phyloP scores from a whole-genome alignment of 2,329 filamentous ascomycete genomes.

The Colletotrichum sp. region DNA sequence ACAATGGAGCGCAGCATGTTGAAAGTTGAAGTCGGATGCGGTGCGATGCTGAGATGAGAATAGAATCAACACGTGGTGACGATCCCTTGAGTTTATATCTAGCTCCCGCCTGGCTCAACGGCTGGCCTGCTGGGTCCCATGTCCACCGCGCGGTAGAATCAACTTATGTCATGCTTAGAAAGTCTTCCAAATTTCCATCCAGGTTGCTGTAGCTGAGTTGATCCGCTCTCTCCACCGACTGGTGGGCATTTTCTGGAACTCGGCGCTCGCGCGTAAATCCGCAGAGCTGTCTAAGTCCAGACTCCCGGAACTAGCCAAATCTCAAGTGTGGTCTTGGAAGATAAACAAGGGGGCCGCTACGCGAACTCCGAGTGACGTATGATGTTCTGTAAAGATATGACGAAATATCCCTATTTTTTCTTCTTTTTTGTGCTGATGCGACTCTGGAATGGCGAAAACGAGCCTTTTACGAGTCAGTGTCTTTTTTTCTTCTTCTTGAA shows the following conservation, averaged over 20 bases:
- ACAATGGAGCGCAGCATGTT: background rate
- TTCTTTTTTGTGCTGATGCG: background rate
- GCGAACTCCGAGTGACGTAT: background rate
- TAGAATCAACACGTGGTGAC: background rate
- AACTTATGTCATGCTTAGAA: background rate
- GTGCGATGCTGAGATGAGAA: background rate
- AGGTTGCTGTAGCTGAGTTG: background rate
- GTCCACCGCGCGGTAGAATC: background rate
- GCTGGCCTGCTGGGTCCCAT: background rate
- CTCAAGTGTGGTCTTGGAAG: background rate
- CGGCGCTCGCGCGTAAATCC: background rate
- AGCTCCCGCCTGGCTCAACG: background rate
- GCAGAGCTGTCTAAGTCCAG: background rate
- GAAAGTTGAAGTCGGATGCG: background rate
- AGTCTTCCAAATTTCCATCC: background rate
- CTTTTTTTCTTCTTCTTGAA: background rate
- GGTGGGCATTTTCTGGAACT: background rate
- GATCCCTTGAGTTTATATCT: background rate
- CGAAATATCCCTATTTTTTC: background rate
- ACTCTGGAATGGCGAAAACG: background rate
- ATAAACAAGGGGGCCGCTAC: background rate
- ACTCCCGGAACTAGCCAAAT: background rate
- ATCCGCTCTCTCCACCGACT: background rate
- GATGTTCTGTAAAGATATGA: background rate
- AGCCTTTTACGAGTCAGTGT: background rate